Percentiles rank a stretch among this genome's conserved stretches.
Evolutionary conservation across 2,329 filamentous ascomycete genomes (phyloP).

Genomic region (Fusarium tanahbumbuense): DNA sequence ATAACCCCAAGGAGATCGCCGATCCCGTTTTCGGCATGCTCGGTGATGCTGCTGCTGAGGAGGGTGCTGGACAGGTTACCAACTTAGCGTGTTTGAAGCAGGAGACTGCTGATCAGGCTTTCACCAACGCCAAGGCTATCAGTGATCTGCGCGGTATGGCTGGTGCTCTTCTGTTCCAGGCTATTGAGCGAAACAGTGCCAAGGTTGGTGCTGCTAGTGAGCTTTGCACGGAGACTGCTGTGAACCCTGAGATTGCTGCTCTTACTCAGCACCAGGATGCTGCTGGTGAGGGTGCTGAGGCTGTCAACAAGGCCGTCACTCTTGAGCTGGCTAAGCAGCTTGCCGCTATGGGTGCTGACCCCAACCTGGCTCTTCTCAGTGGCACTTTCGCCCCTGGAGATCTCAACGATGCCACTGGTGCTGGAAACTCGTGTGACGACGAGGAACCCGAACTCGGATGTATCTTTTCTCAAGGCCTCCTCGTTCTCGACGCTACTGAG

Average conservation of each 20-base stretch:
- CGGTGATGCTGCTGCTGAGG: slow-evolving; percentile 7
- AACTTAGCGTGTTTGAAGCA: slow-evolving; percentile 60
- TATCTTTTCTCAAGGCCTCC: slow-evolving; percentile 5
- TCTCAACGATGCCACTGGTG: slow-evolving; percentile 5
- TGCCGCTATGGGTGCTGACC: slow-evolving; percentile 13
- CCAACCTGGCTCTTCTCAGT: slow-evolving; percentile 18
- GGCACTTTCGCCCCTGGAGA: slow-evolving; percentile 23
- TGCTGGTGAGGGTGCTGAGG: neutral
- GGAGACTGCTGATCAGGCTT: slow-evolving; percentile 67
- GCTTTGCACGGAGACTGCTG: slow-evolving; percentile 10
- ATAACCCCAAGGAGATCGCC: slow-evolving; percentile 20
- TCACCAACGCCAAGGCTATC: slow-evolving; percentile 67
- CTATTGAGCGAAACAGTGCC: slow-evolving; percentile 64
- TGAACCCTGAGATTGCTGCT: slow-evolving; percentile 17
- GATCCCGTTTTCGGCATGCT: slow-evolving; percentile 13
- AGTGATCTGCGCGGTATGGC: slow-evolving; percentile 66
- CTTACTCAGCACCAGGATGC: slow-evolving; percentile 20
- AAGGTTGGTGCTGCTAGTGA: slow-evolving; percentile 39
- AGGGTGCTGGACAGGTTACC: slow-evolving; percentile 54
- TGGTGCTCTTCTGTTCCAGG: slow-evolving; percentile 65
- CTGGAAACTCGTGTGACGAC: slow-evolving; percentile 16
- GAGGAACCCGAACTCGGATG: slow-evolving; percentile 15
- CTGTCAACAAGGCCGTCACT: slow-evolving; percentile 22
- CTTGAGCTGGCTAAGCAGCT: slow-evolving; percentile 13
- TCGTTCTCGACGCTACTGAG: slow-evolving; percentile 9